Conservation (phyloP, 495 filamentous ascomycete genomes). For the Durotheca rogersii region DNA sequence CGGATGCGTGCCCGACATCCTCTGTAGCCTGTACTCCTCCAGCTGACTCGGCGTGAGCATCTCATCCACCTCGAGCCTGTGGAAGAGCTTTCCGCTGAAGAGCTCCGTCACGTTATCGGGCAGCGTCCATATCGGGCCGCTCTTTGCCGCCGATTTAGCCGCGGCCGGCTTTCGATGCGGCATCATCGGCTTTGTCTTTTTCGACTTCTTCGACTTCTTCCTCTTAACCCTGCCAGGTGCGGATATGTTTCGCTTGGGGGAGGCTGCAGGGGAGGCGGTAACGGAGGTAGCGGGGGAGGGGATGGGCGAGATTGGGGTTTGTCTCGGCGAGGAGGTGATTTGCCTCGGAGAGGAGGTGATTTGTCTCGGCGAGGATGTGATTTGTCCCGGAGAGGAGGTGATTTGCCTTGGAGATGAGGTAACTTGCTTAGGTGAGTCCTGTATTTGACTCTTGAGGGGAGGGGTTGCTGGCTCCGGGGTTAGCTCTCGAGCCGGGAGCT, state of each 20-base stretch:
- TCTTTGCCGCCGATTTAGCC: constrained; percentile 36
- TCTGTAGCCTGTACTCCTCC: constrained; percentile 35
- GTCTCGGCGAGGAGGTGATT: too few species aligned
- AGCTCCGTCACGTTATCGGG: constrained; percentile 51
- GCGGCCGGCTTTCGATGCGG: constrained; percentile 26
- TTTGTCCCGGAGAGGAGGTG: too few species aligned
- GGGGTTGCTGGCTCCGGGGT: constrained; percentile 14
- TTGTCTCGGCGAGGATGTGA: too few species aligned
- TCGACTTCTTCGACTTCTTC: constrained; percentile 45
- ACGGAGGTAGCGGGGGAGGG: too few species aligned
- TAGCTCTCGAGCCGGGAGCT: too few species aligned
- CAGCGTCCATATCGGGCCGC: constrained; percentile 46
- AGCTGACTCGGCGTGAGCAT: constrained; percentile 52
- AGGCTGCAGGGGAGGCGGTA: constrained; percentile 7
- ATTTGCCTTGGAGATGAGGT: too few species aligned
- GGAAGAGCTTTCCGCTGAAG: constrained; percentile 47
- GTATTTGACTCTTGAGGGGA: constrained; percentile 2
- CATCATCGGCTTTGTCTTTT: constrained; percentile 32
- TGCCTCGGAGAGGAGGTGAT: too few species aligned
- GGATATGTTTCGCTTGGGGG: constrained; percentile 13
- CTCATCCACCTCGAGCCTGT: constrained; percentile 52
- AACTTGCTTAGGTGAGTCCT: constrained; percentile 4
- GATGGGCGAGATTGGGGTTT: too few species aligned
- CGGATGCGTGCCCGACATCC: constrained; percentile 34
- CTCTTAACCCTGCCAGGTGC: constrained; percentile 34